phyloP scores from a whole-genome alignment of 225 moss, liverwort and hornwort genomes.

The Climacium dendroides region DNA sequence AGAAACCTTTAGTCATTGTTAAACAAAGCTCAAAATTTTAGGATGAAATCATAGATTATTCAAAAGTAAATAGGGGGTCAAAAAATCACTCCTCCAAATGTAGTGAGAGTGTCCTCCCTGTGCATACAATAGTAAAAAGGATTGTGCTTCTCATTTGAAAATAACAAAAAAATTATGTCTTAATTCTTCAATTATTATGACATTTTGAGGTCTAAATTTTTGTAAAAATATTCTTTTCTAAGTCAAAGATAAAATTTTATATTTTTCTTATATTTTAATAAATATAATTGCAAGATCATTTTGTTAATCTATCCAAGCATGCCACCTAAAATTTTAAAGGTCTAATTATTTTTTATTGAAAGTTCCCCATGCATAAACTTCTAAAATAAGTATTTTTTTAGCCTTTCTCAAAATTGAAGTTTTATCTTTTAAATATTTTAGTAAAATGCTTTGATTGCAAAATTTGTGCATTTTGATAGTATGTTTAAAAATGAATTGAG shows the following conservation, averaged over 20 bases:
- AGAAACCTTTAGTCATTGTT: too few relatives aligned
- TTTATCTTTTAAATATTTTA: background rate
- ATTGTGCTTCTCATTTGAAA: background rate
- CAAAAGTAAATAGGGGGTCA: too few relatives aligned
- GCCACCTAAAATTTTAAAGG: background rate
- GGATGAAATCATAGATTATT: too few relatives aligned
- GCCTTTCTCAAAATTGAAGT: background rate
- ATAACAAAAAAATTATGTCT: background rate
- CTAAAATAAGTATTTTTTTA: background rate
- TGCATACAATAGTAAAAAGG: too few relatives aligned
- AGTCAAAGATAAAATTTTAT: background rate
- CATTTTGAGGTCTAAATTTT: background rate
- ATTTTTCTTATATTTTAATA: background rate
- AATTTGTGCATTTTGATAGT: background rate
- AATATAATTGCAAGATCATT: background rate
- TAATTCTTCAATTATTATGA: background rate
- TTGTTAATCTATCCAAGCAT: background rate
- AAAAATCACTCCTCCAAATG: too few relatives aligned
- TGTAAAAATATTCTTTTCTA: too few relatives aligned
- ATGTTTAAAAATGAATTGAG: background rate
- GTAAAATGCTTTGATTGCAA: background rate
- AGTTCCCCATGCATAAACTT: background rate
- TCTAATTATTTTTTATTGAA: background rate
- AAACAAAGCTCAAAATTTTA: too few relatives aligned
- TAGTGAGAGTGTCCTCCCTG: too few relatives aligned